Conservation (phyloP, 805 yeast genomes). For the Saturnispora gosingensis region DNA sequence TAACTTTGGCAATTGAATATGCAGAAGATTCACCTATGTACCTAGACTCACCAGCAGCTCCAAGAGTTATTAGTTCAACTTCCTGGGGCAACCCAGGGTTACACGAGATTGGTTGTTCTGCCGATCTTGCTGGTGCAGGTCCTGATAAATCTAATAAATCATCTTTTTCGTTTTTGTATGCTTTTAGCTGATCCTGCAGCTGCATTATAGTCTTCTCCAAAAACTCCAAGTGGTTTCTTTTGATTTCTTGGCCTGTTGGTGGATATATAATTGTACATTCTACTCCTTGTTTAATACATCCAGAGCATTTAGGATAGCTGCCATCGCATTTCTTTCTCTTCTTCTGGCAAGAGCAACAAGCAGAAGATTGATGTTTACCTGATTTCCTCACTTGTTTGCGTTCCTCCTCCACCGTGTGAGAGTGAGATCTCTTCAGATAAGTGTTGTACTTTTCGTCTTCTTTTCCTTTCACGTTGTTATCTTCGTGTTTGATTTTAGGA, state of each 20-base stretch:
- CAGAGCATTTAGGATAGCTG: conserved; percentile 37
- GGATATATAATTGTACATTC: conserved; percentile 41
- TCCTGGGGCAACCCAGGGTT: conserved; percentile 21
- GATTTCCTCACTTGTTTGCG: not conserved
- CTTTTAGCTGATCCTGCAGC: conserved; percentile 1
- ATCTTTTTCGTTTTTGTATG: not conserved
- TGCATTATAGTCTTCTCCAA: conserved; percentile 30
- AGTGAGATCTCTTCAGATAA: not conserved
- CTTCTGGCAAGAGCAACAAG: conserved; percentile 42
- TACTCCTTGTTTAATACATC: conserved; percentile 32
- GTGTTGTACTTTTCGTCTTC: not conserved
- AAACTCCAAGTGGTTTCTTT: conserved; percentile 36
- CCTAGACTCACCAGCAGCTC: conserved; percentile 24
- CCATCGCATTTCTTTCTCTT: conserved; percentile 46
- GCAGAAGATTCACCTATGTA: conserved; percentile 27
- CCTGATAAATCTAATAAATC: not conserved
- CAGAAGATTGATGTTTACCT: conserved; percentile 32
- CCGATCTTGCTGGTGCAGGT: not conserved
- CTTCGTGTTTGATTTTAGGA: not conserved
- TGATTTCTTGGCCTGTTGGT: conserved; percentile 38
- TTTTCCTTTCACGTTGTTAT: not conserved
- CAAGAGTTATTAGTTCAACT: conserved; percentile 24
- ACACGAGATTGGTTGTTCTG: not conserved
- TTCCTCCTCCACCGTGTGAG: not conserved
- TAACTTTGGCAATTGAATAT: conserved; percentile 26